Conservation (phyloP, 495 filamentous ascomycete genomes). For the Margaritispora aquatica region DNA sequence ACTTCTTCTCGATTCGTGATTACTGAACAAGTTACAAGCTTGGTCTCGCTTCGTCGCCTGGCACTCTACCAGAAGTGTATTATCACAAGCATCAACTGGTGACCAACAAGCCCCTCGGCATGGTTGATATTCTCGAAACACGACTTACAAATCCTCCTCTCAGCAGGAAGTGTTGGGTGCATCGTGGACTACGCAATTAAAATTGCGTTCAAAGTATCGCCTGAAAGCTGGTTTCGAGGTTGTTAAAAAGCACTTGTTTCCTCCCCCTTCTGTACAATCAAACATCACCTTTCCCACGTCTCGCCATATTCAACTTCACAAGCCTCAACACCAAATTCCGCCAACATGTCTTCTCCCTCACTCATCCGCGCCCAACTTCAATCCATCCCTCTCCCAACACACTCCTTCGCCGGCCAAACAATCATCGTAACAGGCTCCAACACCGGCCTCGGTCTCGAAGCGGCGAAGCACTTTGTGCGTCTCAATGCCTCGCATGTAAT, state of each 20-base stretch:
- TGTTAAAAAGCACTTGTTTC: background rate
- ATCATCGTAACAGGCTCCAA: conserved; percentile 49
- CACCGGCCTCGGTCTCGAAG: conserved; percentile 46
- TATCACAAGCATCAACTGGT: background rate
- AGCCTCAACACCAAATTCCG: background rate
- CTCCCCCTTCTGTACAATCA: background rate
- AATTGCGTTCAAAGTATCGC: background rate
- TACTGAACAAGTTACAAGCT: background rate
- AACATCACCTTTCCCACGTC: background rate
- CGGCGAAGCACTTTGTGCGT: conserved; percentile 33
- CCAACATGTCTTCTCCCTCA: background rate
- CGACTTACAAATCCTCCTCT: too few species aligned
- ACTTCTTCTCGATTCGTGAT: background rate
- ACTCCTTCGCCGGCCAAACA: conserved; percentile 28
- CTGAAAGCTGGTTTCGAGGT: background rate
- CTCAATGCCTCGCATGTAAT: conserved; percentile 37
- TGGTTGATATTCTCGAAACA: too few species aligned
- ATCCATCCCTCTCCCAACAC: conserved; percentile 10
- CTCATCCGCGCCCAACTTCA: background rate
- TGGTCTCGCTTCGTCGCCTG: background rate
- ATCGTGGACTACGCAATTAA: too few species aligned
- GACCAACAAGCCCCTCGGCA: too few species aligned
- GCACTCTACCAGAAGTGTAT: background rate
- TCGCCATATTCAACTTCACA: background rate
- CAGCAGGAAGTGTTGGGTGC: background rate